These are phyloP conservation scores for Acanthamoeba lenticulata DNA, from an alignment of 208 protist genomes.

Conservation along the genomic window DNA sequence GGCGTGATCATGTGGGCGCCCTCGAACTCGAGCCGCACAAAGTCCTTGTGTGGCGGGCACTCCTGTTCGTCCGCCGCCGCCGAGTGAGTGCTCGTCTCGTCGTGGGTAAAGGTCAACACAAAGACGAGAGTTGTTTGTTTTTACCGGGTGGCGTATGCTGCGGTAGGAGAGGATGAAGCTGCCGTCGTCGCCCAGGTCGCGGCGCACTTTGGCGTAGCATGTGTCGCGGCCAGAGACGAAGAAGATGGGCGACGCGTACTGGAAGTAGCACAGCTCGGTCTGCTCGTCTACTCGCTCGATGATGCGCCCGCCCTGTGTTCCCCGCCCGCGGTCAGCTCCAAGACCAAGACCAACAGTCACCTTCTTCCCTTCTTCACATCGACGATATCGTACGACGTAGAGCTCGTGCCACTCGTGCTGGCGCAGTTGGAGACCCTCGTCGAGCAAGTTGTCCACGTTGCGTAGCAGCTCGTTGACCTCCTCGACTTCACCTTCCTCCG, in stretches of 20 bases:
- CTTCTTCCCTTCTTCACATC: too few species aligned
- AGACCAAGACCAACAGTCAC: not conserved
- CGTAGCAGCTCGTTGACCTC: too few species aligned
- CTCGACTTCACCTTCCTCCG: too few species aligned
- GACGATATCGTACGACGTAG: slow-evolving; percentile 3
- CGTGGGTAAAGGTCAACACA: too few species aligned
- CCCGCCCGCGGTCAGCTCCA: too few species aligned
- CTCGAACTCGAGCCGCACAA: not conserved
- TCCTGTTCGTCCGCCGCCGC: not conserved
- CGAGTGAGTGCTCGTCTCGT: too few species aligned
- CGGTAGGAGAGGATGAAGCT: slow-evolving; percentile 47
- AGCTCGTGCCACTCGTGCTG: slow-evolving; percentile 51
- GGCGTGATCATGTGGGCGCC: slow-evolving; percentile 29
- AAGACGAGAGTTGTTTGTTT: not conserved
- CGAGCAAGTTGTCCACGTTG: slow-evolving; percentile 18
- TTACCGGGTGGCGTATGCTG: not conserved
- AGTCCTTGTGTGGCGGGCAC: slow-evolving; percentile 40
- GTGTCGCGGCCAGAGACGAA: slow-evolving; percentile 49
- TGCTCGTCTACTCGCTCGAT: not conserved
- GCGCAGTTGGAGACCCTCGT: not conserved
- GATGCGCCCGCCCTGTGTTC: slow-evolving; percentile 29
- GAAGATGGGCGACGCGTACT: slow-evolving; percentile 37
- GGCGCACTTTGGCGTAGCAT: not conserved
- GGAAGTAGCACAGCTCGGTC: slow-evolving; percentile 42
- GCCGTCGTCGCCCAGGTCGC: not conserved